Percentiles rank a stretch among this genome's conserved stretches.
Conservation (phyloP, 2,329 filamentous ascomycete species). For the Aspergillus fumigatiaffinis region DNA sequence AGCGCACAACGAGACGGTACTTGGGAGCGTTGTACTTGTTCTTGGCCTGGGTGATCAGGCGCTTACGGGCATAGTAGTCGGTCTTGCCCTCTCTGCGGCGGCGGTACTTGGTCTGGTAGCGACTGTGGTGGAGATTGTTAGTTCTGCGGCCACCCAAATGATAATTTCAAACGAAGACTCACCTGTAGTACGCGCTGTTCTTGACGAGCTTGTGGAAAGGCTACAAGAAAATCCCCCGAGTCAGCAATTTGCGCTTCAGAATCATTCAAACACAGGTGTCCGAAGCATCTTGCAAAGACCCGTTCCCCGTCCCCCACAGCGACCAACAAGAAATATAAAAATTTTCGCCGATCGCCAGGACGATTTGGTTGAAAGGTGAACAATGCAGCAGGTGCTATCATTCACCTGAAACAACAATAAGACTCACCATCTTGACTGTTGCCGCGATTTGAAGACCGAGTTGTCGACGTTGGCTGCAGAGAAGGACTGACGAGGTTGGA, state of each 20-base stretch:
- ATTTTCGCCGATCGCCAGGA: neutral
- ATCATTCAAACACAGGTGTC: constrained; percentile 47
- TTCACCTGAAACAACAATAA: constrained; percentile 21
- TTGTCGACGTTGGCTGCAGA: constrained; percentile 35
- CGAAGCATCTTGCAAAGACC: constrained; percentile 99
- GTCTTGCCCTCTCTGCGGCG: constrained; percentile 95
- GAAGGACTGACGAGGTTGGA: constrained; percentile 19
- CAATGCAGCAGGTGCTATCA: constrained; percentile 18
- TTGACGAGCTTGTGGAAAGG: constrained; percentile 92
- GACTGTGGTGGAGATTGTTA: constrained; percentile 52
- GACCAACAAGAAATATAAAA: constrained; percentile 6
- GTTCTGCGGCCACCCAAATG: neutral
- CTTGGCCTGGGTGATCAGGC: constrained; percentile 99
- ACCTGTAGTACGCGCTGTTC: constrained; percentile 99
- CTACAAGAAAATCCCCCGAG: constrained; percentile 67
- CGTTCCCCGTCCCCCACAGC: constrained; percentile 32
- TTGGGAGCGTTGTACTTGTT: constrained; percentile 99
- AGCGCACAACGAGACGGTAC: constrained; percentile 98
- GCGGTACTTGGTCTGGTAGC: constrained; percentile 99
- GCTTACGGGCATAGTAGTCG: constrained; percentile 99
- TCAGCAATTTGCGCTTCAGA: constrained; percentile 99
- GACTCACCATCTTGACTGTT: constrained; percentile 46
- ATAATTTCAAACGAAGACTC: constrained; percentile 41
- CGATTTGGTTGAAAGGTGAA: neutral
- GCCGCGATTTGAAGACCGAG: constrained; percentile 30